Base-by-base conservation (phyloP, 768 basidiomycete genomes). In the Rhodosporidiobolus odoratus region DNA sequence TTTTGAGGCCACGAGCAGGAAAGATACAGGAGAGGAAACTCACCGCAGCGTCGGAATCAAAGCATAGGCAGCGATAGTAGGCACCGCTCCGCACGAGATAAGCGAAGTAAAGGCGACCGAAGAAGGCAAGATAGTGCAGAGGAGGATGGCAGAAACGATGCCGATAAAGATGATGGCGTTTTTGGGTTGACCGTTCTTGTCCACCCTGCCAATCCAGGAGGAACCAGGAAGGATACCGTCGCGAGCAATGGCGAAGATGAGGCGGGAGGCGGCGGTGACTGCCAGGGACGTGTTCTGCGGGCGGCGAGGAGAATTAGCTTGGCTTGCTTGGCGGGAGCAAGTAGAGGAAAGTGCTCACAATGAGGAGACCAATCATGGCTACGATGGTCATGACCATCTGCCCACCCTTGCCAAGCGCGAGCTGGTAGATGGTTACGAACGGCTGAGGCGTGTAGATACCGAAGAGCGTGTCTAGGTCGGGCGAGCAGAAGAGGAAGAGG, bases 41-140 rank as follows among this genome's bases (percentile, higher is more conserved):
- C 13, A 62, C 65, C 90, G 85, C 40, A 93, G 82, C 3, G 89
- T 77, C 15, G 89, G 86, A 68, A 94, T 92, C 53, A 94, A 82
- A 0, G 87, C 90, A 77, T 94, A 94, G 3, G 91, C 89, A 0
- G 91, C 90, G 67, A 92, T 91, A 4, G 89, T 92, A 1, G 92
- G 92, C 4, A 91, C 84, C 8, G 83, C 90, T 32, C 90, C 89
- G 12, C 91, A 93, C 17, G 90, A 92, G 50, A 93, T 85, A 69
- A 95, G 83, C 21, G 91, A 93, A 4, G 88, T 92, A 82, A 95
- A 96, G 5, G 93, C 92, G 45, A 94, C 93, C 75, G 89, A 87
- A 76, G 89, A 91, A 1, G 92, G 90, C 34, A 95, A 81, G 76
- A 94, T 93, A 15, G 54, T 17, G 43, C 52, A 61, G 7, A 63